Evolutionary conservation across 345 rosid species (phyloP), one percentile per base, ranked within the genome.

Genomic region (Turnera subulata): DNA sequence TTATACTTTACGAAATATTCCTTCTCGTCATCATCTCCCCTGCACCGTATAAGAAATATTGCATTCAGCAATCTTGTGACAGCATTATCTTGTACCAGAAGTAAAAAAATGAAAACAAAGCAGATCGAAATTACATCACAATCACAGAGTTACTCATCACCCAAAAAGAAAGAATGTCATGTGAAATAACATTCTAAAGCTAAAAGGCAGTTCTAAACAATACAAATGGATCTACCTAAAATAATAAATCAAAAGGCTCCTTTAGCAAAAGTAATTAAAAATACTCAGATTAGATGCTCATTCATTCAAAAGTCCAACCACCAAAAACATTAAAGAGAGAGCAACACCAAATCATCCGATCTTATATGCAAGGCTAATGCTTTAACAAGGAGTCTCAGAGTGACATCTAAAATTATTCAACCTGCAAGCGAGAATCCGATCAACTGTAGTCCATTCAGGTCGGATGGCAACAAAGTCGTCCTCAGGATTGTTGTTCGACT

Each of bases 401-500:
- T 15, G 10, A 47, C 63, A 10, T 62, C 58, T 21, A 29, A 64
- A 13, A 46, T 29, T 29, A 51, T 39, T 47, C 42, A 32, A 89
- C 97, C 99, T 94, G 95, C 81, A 70, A 62, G 95, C 91, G 77
- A 94, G 78, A 73, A 94, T 82, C 54, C 99, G 90, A 70, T 94
- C 99, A 80, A 94, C 92, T 22, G 95, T 90, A 16, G 97, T 94
- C 99, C 99, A 90, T 78, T 94, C 99, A 21, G 96, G 84, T 57
- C 99, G 78, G 64, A 94, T 90, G 57, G 99, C 84, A 61, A 89
- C 88, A 65, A 77, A 78, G 38, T 94, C 97, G 63, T 94, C 99
- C 51, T 88, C 99, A 18, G 83, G 62, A 66, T 72, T 82, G 69
- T 77, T 84, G 72, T 62, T 72, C 49, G 81, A 84, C 42, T 65